Evolutionary conservation across 441 rosid genomes (phyloP).

Genomic region (Geranium incanum): DNA sequence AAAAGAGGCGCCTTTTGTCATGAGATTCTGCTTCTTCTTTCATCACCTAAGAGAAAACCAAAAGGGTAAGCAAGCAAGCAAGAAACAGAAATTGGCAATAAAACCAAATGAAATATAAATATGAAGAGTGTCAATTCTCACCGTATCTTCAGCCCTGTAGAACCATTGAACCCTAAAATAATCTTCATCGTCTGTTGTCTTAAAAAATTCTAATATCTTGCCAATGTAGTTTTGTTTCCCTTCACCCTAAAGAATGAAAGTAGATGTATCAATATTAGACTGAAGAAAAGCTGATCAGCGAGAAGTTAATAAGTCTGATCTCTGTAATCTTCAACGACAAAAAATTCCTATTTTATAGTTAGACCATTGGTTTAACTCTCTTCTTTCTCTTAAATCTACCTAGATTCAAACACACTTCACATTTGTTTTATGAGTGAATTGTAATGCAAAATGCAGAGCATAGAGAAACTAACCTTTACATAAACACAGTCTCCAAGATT

Average conservation of each 20-base stretch:
- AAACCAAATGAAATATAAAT: slow-evolving; percentile 15
- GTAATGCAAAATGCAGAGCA: background rate
- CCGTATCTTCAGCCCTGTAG: slow-evolving; percentile 30
- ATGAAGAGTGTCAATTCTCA: slow-evolving; percentile 13
- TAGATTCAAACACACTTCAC: background rate
- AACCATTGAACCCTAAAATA: slow-evolving; percentile 31
- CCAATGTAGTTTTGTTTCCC: slow-evolving; percentile 25
- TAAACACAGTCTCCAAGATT: slow-evolving; percentile 70
- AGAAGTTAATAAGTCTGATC: slow-evolving; percentile 13
- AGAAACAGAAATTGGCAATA: background rate
- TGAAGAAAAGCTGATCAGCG: too few species aligned
- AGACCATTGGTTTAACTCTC: background rate
- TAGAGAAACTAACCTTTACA: slow-evolving; percentile 43
- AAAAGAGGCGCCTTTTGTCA: slow-evolving; percentile 18
- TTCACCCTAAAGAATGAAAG: slow-evolving; percentile 18
- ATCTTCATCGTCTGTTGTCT: slow-evolving; percentile 21
- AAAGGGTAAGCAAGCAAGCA: too few species aligned
- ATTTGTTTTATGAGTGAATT: background rate
- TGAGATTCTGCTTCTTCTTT: slow-evolving; percentile 13
- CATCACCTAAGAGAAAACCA: slow-evolving; percentile 13
- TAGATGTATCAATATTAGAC: background rate
- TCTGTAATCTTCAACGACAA: slow-evolving; percentile 34
- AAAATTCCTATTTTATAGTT: too few species aligned
- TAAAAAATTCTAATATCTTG: slow-evolving; percentile 27
- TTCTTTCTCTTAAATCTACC: background rate